phyloP scores from a whole-genome alignment of 305 asterid genomes.

The Plantago lanceolata region DNA sequence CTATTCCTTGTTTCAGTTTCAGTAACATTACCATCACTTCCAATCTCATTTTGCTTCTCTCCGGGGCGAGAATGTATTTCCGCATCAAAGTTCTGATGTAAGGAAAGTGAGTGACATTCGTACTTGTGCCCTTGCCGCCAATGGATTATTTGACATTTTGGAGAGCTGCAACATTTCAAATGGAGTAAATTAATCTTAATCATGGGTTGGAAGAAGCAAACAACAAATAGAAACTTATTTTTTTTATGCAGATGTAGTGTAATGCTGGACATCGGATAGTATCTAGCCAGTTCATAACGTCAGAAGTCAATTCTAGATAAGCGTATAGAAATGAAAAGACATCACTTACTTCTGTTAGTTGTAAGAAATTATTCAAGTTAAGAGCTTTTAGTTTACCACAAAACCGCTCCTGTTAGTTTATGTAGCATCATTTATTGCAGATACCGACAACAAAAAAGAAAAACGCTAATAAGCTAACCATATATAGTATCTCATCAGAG shows the following conservation, averaged over 20 bases:
- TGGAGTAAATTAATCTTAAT: slow-evolving; percentile 12
- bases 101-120: slow-evolving; percentile 50
- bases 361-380: background rate
- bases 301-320: too few species aligned
- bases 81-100: slow-evolving; percentile 28
- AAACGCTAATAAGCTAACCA: background rate
- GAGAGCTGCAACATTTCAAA: slow-evolving; percentile 53
- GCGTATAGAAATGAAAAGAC: too few species aligned
- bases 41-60: slow-evolving; percentile 32
- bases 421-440: too few species aligned
- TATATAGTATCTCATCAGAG: background rate
- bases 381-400: background rate
- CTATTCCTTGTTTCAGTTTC: slow-evolving; percentile 29
- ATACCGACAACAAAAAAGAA: background rate
- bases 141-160: slow-evolving; percentile 68
- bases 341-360: too few species aligned
- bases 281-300: background rate
- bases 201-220: background rate
- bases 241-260: background rate
- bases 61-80: slow-evolving; percentile 28
- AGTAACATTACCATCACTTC: slow-evolving; percentile 25
- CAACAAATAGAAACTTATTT: too few species aligned
- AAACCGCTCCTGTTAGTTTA: background rate
- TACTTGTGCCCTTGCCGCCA: slow-evolving; percentile 88
- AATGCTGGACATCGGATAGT: background rate